phyloP scores from a whole-genome alignment of 208 protist genomes.

The Trypanosoma conorhini region DNA sequence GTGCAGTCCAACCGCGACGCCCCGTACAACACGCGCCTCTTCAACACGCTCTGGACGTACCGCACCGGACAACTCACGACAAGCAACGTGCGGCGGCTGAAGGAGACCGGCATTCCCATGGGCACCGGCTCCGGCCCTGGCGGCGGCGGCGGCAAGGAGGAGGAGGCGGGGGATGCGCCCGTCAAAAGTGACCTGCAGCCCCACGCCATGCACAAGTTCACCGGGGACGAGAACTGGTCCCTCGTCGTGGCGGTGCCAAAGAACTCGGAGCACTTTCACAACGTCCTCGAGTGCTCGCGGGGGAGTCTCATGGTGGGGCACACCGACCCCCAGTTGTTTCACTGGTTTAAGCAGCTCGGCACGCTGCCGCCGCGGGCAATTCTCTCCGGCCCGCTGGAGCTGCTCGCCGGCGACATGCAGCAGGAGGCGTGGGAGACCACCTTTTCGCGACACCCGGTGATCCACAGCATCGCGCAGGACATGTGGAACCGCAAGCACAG shows the following conservation, averaged over 20 bases:
- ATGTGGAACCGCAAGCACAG: constrained; percentile 80
- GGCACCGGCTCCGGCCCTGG: constrained; percentile 27
- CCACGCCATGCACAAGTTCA: constrained; percentile 77
- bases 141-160: background rate
- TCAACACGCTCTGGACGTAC: constrained; percentile 80
- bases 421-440: constrained; percentile 75
- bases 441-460: constrained; percentile 74
- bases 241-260: constrained; percentile 73
- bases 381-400: constrained; percentile 67
- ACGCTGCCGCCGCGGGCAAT: constrained; percentile 74
- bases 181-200: constrained; percentile 85
- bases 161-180: constrained; percentile 32
- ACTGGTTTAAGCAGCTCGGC: constrained; percentile 90
- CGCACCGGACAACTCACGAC: constrained; percentile 84
- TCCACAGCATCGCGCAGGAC: constrained; percentile 79
- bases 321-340: constrained; percentile 89
- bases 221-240: constrained; percentile 63
- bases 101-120: constrained; percentile 52
- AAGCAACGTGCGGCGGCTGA: constrained; percentile 64
- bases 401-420: constrained; percentile 69
- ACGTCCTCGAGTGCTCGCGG: constrained; percentile 60
- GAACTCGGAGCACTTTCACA: constrained; percentile 76
- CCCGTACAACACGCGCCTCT: constrained; percentile 64
- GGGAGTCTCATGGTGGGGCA: constrained; percentile 83
- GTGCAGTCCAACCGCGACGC: constrained; percentile 71